Conservation (phyloP, 164 flowering plant genomes). For the Santalum album region DNA sequence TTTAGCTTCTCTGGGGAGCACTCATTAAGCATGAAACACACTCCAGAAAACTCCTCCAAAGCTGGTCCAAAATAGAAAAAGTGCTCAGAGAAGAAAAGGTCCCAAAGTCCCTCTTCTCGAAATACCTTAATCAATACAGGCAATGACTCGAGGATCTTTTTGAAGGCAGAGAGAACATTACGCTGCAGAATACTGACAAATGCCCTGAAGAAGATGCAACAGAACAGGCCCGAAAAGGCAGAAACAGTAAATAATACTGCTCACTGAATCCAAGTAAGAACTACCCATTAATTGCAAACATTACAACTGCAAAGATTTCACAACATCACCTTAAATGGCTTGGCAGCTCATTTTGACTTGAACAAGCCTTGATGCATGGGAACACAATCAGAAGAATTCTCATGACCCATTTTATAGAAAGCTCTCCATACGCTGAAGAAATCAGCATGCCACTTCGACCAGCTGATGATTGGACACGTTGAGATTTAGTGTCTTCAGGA, state of each 20-base stretch:
- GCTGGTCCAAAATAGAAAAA: slow-evolving; percentile 71
- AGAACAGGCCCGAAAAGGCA: neutral
- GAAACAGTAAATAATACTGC: neutral
- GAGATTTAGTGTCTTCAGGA: slow-evolving; percentile 35
- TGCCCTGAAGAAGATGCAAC: slow-evolving; percentile 42
- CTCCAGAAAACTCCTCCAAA: slow-evolving; percentile 33
- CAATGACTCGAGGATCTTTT: slow-evolving; percentile 54
- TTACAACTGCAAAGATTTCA: neutral
- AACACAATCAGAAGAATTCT: slow-evolving; percentile 74
- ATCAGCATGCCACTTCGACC: slow-evolving; percentile 33
- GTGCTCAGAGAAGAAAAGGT: slow-evolving; percentile 77
- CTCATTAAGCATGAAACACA: slow-evolving; percentile 12
- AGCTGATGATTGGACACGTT: slow-evolving; percentile 26
- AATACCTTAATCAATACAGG: slow-evolving; percentile 57
- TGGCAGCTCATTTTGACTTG: slow-evolving; percentile 60
- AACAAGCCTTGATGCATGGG: slow-evolving; percentile 83
- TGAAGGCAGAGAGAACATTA: slow-evolving; percentile 52
- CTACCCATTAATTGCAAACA: neutral
- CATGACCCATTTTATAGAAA: slow-evolving; percentile 77
- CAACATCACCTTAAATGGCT: slow-evolving; percentile 52
- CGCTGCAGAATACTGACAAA: slow-evolving; percentile 60
- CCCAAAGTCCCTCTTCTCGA: slow-evolving; percentile 87
- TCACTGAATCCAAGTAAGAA: neutral
- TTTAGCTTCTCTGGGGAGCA: slow-evolving; percentile 12
- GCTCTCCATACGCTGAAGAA: slow-evolving; percentile 59